Evolutionary conservation across 257 asterid species (phyloP), one percentile per base, ranked within the genome.

Genomic region (Solanum clarkiae): DNA sequence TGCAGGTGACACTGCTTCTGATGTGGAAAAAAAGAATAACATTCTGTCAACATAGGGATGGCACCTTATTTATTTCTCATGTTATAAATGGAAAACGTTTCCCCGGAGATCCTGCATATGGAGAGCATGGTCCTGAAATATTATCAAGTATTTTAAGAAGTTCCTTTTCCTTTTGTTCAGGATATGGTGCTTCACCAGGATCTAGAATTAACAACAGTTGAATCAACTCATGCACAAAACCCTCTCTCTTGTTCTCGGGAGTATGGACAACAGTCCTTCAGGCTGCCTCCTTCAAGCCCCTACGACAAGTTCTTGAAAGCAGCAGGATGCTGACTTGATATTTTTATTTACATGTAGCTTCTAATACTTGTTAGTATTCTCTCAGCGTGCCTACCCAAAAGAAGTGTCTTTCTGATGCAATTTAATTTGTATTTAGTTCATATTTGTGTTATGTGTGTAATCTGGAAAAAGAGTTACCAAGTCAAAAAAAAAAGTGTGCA

Each of bases 251-350:
- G 93, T 85, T 81, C 91, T 24, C 87, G 42, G 47, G 89, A 88
- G 65, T 84, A 47, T 85, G 91, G 79, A 26, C 91, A 86, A 71
- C 88, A 89, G 57, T 89, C 92, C 32, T 91, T 91, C 62, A 81
- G 92, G 88, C 88, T 91, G 55, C 93, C 93, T 44, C 93, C 93
- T 65, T 89, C 93, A 56, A 91, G 93, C 87, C 93, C 93, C 22
- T 91, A 91, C 7, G 92, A 91, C 89, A 91, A 91, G 65, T 91
- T 91, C 84, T 75, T 91, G 85, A 91, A 89, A 86, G 92, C 93
- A 36, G 93, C 93, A 22, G 91, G 93, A 81, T 91, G 93, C 89
- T 91, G 82, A 81, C 82, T 75, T 82, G 59, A 13, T 59, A 45
- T 53, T 62, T 47, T 82, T 82, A 82, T 57, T 59, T 81, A 40